These are phyloP conservation scores for Tremellales sp. DNA, from an alignment of 1,284 basidiomycete genomes.

Conservation along the genomic window DNA sequence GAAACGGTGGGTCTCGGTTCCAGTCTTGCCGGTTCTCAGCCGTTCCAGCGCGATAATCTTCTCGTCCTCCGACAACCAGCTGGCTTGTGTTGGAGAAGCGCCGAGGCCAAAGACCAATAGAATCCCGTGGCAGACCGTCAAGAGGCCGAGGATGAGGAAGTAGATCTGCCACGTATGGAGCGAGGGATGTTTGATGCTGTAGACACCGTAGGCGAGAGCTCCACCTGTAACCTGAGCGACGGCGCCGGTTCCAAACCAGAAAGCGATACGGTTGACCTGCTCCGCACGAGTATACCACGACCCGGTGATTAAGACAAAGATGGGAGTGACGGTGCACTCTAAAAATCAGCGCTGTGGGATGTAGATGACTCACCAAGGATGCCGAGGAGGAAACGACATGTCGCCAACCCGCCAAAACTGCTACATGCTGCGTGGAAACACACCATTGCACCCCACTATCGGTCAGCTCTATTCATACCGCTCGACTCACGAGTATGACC, in stretches of 20 bases:
- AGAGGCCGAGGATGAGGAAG: conserved; percentile 7
- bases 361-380: conserved; percentile 7
- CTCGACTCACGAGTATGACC: neutral
- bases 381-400: conserved; percentile 11
- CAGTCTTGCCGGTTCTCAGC: conserved; percentile 4
- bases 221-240: conserved; percentile 7
- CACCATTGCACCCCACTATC: conserved; percentile 8
- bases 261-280: conserved; percentile 8
- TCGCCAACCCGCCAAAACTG: conserved; percentile 6
- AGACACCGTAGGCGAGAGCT: conserved; percentile 8
- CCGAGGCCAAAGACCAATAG: conserved; percentile 4
- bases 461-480: neutral
- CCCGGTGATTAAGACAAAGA: conserved; percentile 3
- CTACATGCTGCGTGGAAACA: conserved; percentile 6
- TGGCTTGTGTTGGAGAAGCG: conserved; percentile 7
- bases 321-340: conserved; percentile 3
- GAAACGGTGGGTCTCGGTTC: conserved; percentile 11
- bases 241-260: conserved; percentile 6
- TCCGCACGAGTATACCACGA: conserved; percentile 7
- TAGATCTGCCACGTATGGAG: neutral
- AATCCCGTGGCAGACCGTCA: conserved; percentile 9
- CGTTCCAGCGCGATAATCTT: conserved; percentile 23
- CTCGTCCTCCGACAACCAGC: conserved; percentile 23
- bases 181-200: neutral
- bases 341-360: conserved; percentile 6